A percentile compares a stretch with the other conserved stretches of the same genome.
phyloP scores from a whole-genome alignment of 495 filamentous ascomycete genomes.

The Pseudotulostoma volvatum region DNA sequence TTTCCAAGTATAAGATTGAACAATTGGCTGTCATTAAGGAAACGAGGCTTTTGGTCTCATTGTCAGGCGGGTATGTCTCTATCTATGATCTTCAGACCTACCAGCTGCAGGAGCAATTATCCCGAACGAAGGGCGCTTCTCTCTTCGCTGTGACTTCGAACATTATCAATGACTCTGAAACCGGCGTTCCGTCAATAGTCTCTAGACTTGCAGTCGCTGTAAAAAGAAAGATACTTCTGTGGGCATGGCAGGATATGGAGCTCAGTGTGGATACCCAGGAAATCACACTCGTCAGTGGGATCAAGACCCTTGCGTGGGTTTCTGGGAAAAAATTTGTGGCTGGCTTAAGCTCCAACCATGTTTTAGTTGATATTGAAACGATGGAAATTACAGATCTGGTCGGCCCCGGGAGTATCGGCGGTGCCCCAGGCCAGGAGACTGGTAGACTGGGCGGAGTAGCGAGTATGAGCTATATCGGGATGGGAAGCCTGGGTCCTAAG shows the following conservation, averaged over 20 bases:
- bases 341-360: constrained; percentile 75
- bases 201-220: constrained; percentile 80
- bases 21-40: constrained; percentile 93
- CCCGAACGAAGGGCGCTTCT: constrained; percentile 71
- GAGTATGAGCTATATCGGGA: constrained; percentile 89
- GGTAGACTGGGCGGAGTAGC: constrained; percentile 48
- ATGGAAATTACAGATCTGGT: constrained; percentile 56
- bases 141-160: constrained; percentile 88
- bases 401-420: constrained; percentile 59
- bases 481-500: constrained; percentile 78
- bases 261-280: constrained; percentile 56
- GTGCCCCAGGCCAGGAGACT: constrained; percentile 43
- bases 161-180: constrained; percentile 74
- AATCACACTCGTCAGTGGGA: constrained; percentile 58
- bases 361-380: constrained; percentile 70
- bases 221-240: constrained; percentile 75
- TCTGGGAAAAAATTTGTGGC: constrained; percentile 71
- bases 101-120: constrained; percentile 58
- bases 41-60: constrained; percentile 72
- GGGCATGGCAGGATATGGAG: constrained; percentile 94
- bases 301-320: constrained; percentile 79
- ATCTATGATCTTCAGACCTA: constrained; percentile 81
- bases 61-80: constrained; percentile 74
- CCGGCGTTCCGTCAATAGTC: constrained; percentile 77
- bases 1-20: constrained; percentile 74